Conservation (phyloP, 192 early-diverging fungal species). For the Mortierella claussenii region DNA sequence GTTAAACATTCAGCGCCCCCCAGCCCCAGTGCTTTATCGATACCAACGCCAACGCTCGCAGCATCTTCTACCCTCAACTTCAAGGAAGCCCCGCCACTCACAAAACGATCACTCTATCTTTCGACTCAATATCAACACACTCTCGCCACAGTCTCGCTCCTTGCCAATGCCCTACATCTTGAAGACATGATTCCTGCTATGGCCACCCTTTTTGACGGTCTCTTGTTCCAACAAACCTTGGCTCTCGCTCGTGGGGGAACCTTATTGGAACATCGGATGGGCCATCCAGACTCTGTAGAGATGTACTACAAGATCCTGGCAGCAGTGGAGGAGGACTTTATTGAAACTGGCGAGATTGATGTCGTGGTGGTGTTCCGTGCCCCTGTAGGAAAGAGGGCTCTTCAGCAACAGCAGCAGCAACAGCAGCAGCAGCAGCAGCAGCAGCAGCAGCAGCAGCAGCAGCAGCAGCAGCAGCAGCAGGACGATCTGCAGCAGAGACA, state of each 20-base stretch:
- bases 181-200: conserved; percentile 32
- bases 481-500: too few species aligned
- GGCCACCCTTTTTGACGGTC: conserved; percentile 41
- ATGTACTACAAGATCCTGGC: conserved; percentile 42
- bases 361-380: conserved; percentile 47
- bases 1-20: conserved; percentile 10
- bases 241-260: conserved; percentile 50
- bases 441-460: not conserved
- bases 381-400: not conserved
- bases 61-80: not conserved
- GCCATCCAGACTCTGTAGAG: conserved; percentile 14
- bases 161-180: conserved; percentile 52
- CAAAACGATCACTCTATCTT: conserved; percentile 54
- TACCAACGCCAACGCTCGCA: not conserved
- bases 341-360: conserved; percentile 48
- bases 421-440: not conserved
- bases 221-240: conserved; percentile 48
- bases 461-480: not conserved
- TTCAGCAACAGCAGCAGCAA: conserved; percentile 1
- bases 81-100: conserved; percentile 47
- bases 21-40: too few species aligned
- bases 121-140: conserved; percentile 58
- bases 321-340: conserved; percentile 45
- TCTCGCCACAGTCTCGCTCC: conserved; percentile 45
- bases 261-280: conserved; percentile 38